Evolutionary conservation across 208 protist species (phyloP), one percentile per base, ranked within the genome.

Genomic region (Wallacemonas collosoma): DNA sequence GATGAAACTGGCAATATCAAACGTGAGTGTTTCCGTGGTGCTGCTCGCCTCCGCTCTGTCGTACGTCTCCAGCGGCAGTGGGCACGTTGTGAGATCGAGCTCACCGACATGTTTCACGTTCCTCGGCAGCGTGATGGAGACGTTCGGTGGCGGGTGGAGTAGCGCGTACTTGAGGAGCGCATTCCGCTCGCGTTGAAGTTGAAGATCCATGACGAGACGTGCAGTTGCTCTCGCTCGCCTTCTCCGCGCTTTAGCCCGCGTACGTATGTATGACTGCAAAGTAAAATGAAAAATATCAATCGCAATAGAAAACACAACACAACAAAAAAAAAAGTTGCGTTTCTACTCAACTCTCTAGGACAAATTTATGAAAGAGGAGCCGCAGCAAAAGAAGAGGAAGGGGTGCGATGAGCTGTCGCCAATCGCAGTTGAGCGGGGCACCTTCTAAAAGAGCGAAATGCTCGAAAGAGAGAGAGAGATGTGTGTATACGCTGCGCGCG

Each of bases 91-190:
- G 11, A 86, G 73, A 41, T 90, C 73, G 39, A 90, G 26, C 26
- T 76, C 75, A n/a, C 77, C 68, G 14, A 85, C 38, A 6, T 60
- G 65, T 6, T 56, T 51, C 40, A 64, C 47, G 15, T 72, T 73
- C 4, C 48, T 43, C 12, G 85, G 85, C 36, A 90, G 69, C 56
- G 65, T 44, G 36, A 93, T 67, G 2, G 35, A 72, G 7, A 93
- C 82, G 55, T 88, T 82, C 9, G 73, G 44, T 12, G 88, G 87
- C 1, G 82, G 84, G 58, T 90, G 83, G 41, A 61, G 68, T 57
- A 93, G 77, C 4, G 57, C 76, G 65, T 93, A 89, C 15, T 76
- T 71, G n/a, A 93, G 77, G 38, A 93, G 70, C 53, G 40, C 76
- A 47, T 93, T 74, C 12, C 82, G 79, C 71, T 90, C 83, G 14